These are phyloP conservation scores for Euphorbia schlechtendalii DNA, from an alignment of 441 rosid species.

Conservation along the genomic window DNA sequence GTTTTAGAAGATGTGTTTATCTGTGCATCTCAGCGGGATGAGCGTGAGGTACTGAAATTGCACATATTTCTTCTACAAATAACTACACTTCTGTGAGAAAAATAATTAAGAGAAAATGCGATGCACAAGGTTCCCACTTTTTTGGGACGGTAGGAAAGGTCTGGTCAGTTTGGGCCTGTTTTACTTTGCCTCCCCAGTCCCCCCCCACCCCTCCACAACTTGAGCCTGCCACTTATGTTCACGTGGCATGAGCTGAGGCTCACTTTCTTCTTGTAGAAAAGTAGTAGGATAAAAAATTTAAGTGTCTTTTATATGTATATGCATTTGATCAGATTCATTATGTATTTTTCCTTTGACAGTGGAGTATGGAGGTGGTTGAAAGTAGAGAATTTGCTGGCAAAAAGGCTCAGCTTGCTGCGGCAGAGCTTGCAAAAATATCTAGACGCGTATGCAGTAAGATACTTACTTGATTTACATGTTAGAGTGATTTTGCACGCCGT, in stretches of 20 bases:
- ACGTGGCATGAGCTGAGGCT: no score
- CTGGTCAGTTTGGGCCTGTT: background rate
- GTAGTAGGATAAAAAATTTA: no score
- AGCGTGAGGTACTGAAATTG: constrained; percentile 48
- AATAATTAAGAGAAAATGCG: no score
- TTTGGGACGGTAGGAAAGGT: background rate
- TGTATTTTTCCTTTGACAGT: constrained; percentile 31
- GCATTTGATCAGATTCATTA: background rate
- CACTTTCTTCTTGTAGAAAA: no score
- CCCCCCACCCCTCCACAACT: background rate
- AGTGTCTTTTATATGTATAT: background rate
- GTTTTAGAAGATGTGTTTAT: constrained; percentile 72
- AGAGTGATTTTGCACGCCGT: background rate
- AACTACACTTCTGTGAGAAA: no score
- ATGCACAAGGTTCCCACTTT: background rate
- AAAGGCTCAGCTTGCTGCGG: constrained; percentile 89
- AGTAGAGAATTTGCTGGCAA: constrained; percentile 82
- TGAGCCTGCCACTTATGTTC: background rate
- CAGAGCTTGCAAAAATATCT: constrained; percentile 79
- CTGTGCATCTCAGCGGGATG: constrained; percentile 62
- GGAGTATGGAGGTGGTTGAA: constrained; percentile 76
- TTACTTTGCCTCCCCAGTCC: background rate
- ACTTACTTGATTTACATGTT: constrained; percentile 7
- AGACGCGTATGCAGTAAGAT: constrained; percentile 71
- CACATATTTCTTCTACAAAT: background rate